A percentile compares a stretch with the other conserved stretches of the same genome.
Conservation (phyloP, 1,284 basidiomycete genomes). For the Cystobasidium slooffiae region DNA sequence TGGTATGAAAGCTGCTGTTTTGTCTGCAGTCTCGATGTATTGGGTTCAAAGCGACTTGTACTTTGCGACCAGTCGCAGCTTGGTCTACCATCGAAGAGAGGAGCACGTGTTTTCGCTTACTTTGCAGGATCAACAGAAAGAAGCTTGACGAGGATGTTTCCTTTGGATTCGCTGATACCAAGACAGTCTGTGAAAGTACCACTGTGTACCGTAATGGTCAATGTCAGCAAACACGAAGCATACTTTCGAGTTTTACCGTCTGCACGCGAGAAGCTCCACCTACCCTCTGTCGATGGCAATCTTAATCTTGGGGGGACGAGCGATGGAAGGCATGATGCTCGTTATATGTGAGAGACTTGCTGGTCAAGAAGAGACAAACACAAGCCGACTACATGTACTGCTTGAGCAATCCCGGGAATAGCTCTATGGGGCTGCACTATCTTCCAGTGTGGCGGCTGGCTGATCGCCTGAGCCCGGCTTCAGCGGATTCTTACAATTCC, state of each 20-base stretch:
- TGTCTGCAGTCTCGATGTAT: too few relatives aligned
- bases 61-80: neutral
- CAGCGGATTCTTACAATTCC: neutral
- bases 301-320: conserved; percentile 28
- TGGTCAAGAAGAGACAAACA: neutral
- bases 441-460: neutral
- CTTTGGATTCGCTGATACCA: conserved; percentile 44
- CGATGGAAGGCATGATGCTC: conserved; percentile 35
- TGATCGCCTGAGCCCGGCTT: neutral
- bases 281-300: conserved; percentile 40
- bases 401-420: neutral
- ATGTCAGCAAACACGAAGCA: neutral
- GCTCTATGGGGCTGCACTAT: neutral
- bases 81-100: neutral
- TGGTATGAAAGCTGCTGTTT: too few relatives aligned
- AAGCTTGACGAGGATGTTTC: conserved; percentile 58
- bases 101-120: conserved; percentile 5
- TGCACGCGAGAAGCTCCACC: neutral
- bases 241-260: neutral
- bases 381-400: neutral
- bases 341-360: neutral
- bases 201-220: neutral
- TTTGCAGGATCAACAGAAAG: conserved; percentile 56
- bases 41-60: too few relatives aligned
- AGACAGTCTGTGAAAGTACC: conserved; percentile 51